Percentiles rank a stretch among this genome's conserved stretches.
Evolutionary conservation across 257 asterid genomes (phyloP).

Genomic region (Penstemon eatonii): DNA sequence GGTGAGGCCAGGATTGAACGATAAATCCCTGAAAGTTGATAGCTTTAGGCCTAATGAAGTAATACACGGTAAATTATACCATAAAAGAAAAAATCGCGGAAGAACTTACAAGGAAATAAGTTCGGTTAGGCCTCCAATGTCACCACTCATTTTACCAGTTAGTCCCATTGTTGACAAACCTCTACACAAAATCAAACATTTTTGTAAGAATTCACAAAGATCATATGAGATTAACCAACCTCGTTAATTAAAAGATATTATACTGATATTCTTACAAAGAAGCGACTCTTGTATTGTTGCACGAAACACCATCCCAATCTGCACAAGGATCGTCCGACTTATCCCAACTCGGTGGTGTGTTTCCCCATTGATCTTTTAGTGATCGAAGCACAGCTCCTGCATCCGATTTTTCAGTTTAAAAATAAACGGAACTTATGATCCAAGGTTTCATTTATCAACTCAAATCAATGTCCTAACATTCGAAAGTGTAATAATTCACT

Average conservation of each 20-base stretch:
- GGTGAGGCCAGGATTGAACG: constrained; percentile 80
- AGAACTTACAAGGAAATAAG: constrained; percentile 72
- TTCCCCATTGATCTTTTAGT: constrained; percentile 72
- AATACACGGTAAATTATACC: neutral
- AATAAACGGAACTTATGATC: neutral
- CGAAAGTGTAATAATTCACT: neutral
- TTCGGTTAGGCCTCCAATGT: constrained; percentile 80
- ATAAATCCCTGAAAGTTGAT: constrained; percentile 66
- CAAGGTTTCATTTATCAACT: neutral
- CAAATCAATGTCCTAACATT: neutral
- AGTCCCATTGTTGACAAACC: constrained; percentile 87
- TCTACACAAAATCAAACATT: constrained; percentile 44
- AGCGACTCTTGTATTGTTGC: constrained; percentile 73
- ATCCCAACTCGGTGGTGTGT: constrained; percentile 78
- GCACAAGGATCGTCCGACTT: constrained; percentile 78
- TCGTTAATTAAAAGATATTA: neutral
- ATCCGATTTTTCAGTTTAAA: constrained; percentile 18
- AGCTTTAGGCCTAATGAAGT: constrained; percentile 21
- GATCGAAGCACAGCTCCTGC: constrained; percentile 85
- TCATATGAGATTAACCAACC: neutral
- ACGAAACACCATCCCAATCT: constrained; percentile 80
- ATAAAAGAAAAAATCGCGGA: neutral
- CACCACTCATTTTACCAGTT: constrained; percentile 72
- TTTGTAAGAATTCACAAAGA: neutral
- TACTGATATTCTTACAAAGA: constrained; percentile 49